phyloP scores from a whole-genome alignment of 495 filamentous ascomycete species.

The Tuber magnatum region DNA sequence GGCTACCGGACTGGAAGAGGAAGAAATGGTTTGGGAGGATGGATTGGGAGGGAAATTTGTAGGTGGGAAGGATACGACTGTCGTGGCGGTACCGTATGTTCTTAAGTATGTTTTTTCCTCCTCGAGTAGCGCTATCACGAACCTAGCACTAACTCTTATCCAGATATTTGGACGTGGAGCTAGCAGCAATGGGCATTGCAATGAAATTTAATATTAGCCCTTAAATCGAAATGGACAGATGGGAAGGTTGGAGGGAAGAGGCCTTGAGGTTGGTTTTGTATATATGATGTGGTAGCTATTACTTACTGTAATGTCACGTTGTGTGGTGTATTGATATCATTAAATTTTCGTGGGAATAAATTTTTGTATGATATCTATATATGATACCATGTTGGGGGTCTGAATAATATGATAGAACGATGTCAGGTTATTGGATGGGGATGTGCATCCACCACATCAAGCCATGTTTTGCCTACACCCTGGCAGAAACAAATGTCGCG shows the following conservation, averaged over 20 bases:
- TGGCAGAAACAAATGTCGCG: neutral
- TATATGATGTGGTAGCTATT: neutral
- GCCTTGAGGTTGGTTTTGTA: neutral
- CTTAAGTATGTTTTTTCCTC: slow-evolving; percentile 51
- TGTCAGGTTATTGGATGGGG: neutral
- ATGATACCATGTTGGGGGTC: neutral
- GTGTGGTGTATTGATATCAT: neutral
- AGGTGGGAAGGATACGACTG: slow-evolving; percentile 80
- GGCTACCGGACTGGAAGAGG: slow-evolving; percentile 52
- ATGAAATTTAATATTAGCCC: slow-evolving; percentile 79
- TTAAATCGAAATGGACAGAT: slow-evolving; percentile 24
- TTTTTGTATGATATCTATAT: too few relatives aligned
- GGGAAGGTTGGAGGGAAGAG: neutral
- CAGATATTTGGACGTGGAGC: slow-evolving; percentile 74
- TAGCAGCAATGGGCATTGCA: slow-evolving; percentile 86
- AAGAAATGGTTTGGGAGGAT: slow-evolving; percentile 83
- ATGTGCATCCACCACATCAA: neutral
- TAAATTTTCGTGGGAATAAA: too few relatives aligned
- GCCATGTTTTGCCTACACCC: neutral
- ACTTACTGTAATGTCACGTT: neutral
- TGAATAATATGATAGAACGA: neutral
- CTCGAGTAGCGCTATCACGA: neutral
- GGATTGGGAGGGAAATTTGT: slow-evolving; percentile 70
- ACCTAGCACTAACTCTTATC: neutral
- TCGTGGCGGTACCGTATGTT: slow-evolving; percentile 87